These are phyloP conservation scores for Canna indica DNA, from an alignment of 176 grass and related monocot genomes.

Conservation along the genomic window DNA sequence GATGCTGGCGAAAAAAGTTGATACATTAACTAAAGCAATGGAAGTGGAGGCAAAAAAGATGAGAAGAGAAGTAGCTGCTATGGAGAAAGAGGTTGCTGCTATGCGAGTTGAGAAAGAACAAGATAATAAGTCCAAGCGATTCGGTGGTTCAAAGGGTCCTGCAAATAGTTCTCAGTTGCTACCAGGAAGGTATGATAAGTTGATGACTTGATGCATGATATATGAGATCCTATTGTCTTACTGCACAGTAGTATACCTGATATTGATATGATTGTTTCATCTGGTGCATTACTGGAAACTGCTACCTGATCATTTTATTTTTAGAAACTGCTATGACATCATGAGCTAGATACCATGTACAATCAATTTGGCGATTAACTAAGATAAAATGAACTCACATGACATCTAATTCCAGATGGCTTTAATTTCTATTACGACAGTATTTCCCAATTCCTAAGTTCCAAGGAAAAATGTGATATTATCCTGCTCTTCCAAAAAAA, in stretches of 20 bases:
- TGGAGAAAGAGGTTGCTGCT: conserved; percentile 98
- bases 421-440: too few relatives aligned
- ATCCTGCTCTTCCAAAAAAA: too few relatives aligned
- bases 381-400: too few relatives aligned
- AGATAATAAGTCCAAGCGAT: conserved; percentile 62
- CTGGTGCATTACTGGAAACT: neutral
- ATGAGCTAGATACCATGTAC: too few relatives aligned
- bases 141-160: conserved; percentile 50
- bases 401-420: too few relatives aligned
- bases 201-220: neutral
- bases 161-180: conserved; percentile 56
- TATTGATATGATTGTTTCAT: neutral
- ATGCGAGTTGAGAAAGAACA: conserved; percentile 89
- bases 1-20: conserved; percentile 92
- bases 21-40: conserved; percentile 97
- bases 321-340: too few relatives aligned
- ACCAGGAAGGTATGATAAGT: conserved; percentile 52
- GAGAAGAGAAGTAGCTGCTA: conserved; percentile 88
- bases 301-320: too few relatives aligned
- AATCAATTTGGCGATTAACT: too few relatives aligned
- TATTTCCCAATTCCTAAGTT: too few relatives aligned
- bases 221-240: conserved; percentile 10
- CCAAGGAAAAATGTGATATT: too few relatives aligned
- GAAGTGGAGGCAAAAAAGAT: conserved; percentile 99
- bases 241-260: neutral